Conservation (phyloP, 441 rosid genomes). For the Pelargonium cotyledonis region DNA sequence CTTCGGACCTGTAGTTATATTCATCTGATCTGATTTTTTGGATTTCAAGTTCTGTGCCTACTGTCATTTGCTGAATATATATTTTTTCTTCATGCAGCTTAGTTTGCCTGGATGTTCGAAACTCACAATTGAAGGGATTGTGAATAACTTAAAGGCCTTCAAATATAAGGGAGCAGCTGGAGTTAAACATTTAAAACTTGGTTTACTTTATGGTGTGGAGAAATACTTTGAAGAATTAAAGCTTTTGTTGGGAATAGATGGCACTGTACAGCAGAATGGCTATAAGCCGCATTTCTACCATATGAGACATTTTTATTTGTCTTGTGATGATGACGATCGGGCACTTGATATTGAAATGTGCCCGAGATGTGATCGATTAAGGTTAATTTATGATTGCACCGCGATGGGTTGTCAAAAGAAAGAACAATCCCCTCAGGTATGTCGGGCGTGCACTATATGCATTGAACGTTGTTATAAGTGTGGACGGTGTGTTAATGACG, state of each 20-base stretch:
- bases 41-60: slow-evolving; percentile 11
- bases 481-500: slow-evolving; percentile 79
- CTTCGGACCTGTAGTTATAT: neutral
- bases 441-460: slow-evolving; percentile 86
- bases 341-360: slow-evolving; percentile 80
- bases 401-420: slow-evolving; percentile 61
- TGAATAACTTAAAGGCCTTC: slow-evolving; percentile 51
- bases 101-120: slow-evolving; percentile 86
- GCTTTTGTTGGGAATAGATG: slow-evolving; percentile 42
- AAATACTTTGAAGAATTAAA: slow-evolving; percentile 62
- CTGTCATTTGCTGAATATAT: neutral
- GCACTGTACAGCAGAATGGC: slow-evolving; percentile 23
- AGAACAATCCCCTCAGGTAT: slow-evolving; percentile 31
- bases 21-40: neutral
- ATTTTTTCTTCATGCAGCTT: slow-evolving; percentile 44
- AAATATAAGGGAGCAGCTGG: slow-evolving; percentile 42
- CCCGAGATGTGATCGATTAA: slow-evolving; percentile 63
- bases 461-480: slow-evolving; percentile 74
- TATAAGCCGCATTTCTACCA: slow-evolving; percentile 62
- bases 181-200: slow-evolving; percentile 66
- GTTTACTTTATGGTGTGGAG: slow-evolving; percentile 69
- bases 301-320: slow-evolving; percentile 47
- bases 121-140: slow-evolving; percentile 61
- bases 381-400: slow-evolving; percentile 89
- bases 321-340: slow-evolving; percentile 50